Evolutionary conservation across 257 asterid species (phyloP), one percentile per base, ranked within the genome.

Genomic region (Knoxia roxburghii): DNA sequence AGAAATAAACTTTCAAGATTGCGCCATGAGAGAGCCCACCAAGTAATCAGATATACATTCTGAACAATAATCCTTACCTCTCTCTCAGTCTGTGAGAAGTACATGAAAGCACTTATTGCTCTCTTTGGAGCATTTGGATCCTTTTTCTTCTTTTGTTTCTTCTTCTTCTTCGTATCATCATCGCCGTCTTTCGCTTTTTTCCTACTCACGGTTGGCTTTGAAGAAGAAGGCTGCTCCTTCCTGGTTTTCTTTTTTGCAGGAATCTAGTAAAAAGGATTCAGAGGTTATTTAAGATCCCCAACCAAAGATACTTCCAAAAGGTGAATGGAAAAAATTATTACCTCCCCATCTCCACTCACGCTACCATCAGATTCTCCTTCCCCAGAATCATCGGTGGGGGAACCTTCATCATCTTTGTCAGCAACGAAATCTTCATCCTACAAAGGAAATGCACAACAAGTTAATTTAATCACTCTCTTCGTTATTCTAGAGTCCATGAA

Each of bases 351-450:
- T 66, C 88, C 96, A 56, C 81, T 82, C 43, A 61, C 86, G 75
- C 88, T 85, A 68, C 70, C 97, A 81, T 91, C 96, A 74, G 96
- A 86, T 46, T 62, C 95, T 40, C 76, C 95, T 74, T 65, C 95
- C 61, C 97, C 97, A 32, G 97, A 92, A 80, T 87, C 96, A 83
- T 92, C 98, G 53, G 97, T 90, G 1, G 98, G 95, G 68, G 99
- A 93, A 66, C 97, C 99, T 64, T 77, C 91, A 63, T 93, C 98
- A 64, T 89, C 97, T 72, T 78, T 80, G 20, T 85, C 95, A 17
- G 27, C 66, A 70, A 89, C 91, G 79, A 90, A 93, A 79, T 93
- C 97, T 70, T 83, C 91, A 48, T 93, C 99, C 98, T 92, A 74
- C 27, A 43, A 59, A 61, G 46, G 35, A 30, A 24, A n/a, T 58